These are phyloP conservation scores for Skeletonema marinoi DNA, from an alignment of 108 stramenopile species.

Conservation along the genomic window DNA sequence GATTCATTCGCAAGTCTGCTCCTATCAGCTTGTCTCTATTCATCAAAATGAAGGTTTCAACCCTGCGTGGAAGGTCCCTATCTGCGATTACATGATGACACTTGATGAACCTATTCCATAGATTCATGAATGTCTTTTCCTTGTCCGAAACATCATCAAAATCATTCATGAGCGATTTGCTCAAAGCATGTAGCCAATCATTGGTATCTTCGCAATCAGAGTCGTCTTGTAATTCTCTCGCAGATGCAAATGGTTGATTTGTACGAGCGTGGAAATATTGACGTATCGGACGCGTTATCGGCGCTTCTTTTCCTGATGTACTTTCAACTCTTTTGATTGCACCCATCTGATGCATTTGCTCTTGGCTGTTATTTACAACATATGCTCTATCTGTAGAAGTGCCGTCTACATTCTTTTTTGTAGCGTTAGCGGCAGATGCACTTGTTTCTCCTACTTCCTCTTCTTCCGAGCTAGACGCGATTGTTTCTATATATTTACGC, in stretches of 20 bases:
- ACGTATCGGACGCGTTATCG: slow-evolving; percentile 15
- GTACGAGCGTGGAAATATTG: slow-evolving; percentile 49
- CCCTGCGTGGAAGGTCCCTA: slow-evolving; percentile 39
- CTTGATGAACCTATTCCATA: slow-evolving; percentile 61
- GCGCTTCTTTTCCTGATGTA: background rate
- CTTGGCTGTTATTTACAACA: background rate
- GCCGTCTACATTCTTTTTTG: no score
- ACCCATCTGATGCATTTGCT: no score
- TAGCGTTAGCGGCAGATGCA: no score
- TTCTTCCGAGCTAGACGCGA: no score
- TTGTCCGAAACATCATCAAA: slow-evolving; percentile 57
- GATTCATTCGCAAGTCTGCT: slow-evolving; percentile 18
- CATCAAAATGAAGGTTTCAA: slow-evolving; percentile 28
- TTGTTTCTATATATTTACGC: no score
- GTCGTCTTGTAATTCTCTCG: slow-evolving; percentile 22
- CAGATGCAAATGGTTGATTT: slow-evolving; percentile 34
- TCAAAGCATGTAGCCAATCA: slow-evolving; percentile 33
- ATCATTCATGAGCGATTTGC: slow-evolving; percentile 46
- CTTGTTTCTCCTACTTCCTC: no score
- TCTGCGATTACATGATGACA: slow-evolving; percentile 38
- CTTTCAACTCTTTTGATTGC: background rate
- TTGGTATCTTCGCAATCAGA: slow-evolving; percentile 42
- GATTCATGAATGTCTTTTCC: slow-evolving; percentile 58
- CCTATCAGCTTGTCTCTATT: slow-evolving; percentile 18
- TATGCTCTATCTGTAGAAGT: no score